These are phyloP conservation scores for Penicillium roqueforti DNA, from an alignment of 495 filamentous ascomycete species.

Conservation along the genomic window DNA sequence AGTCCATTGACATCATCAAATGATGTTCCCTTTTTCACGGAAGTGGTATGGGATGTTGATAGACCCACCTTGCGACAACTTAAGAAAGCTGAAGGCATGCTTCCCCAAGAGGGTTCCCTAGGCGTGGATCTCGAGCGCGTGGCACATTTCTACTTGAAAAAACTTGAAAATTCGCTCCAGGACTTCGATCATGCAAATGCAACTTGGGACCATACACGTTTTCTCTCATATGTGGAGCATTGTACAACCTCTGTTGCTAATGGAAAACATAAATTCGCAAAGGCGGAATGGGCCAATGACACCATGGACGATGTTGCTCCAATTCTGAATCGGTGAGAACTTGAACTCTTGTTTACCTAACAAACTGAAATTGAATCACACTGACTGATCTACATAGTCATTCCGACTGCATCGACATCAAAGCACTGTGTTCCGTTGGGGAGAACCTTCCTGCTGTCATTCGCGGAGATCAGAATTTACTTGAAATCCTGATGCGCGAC, in stretches of 20 bases:
- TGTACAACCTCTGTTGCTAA: slow-evolving; percentile 13
- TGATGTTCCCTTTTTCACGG: slow-evolving; percentile 23
- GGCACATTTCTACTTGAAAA: slow-evolving; percentile 21
- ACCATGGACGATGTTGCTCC: slow-evolving; percentile 28
- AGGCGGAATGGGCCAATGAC: slow-evolving; percentile 33
- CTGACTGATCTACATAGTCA: slow-evolving; percentile 14
- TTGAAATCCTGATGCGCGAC: slow-evolving; percentile 41
- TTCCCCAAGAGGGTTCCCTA: not conserved
- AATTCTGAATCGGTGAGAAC: slow-evolving; percentile 24
- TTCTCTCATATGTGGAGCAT: slow-evolving; percentile 15
- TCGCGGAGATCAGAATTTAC: slow-evolving; percentile 34
- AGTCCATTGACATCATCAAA: slow-evolving; percentile 15
- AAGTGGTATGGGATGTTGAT: slow-evolving; percentile 19
- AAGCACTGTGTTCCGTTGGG: slow-evolving; percentile 27
- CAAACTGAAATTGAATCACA: not conserved
- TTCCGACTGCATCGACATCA: slow-evolving; percentile 19
- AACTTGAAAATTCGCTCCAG: slow-evolving; percentile 1
- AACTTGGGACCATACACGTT: slow-evolving; percentile 7
- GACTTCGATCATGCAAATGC: not conserved
- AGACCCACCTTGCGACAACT: not conserved
- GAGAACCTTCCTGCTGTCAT: slow-evolving; percentile 35
- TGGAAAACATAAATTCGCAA: slow-evolving; percentile 14
- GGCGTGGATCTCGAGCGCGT: slow-evolving; percentile 18
- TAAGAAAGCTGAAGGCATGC: not conserved
- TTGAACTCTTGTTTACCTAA: not conserved